Evolutionary conservation across 2,329 filamentous ascomycete genomes (phyloP).

Genomic region (Fusarium sp.): DNA sequence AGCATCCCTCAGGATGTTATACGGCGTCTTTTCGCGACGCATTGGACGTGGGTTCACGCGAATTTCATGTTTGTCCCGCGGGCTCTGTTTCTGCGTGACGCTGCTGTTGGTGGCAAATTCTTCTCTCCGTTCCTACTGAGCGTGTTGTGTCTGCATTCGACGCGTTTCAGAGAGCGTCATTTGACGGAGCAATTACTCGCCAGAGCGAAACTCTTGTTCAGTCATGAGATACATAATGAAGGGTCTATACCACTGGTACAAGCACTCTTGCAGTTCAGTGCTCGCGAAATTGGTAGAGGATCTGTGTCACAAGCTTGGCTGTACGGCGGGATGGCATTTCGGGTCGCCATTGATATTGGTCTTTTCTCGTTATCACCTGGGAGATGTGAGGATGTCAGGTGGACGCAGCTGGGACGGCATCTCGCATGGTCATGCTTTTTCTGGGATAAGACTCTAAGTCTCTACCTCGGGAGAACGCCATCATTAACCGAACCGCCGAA

Average conservation of each 20-base stretch:
- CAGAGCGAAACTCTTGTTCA: not conserved
- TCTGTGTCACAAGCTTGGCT: not conserved
- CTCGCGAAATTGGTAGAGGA: not conserved
- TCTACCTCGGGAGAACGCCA: not conserved
- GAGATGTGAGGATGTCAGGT: accelerated
- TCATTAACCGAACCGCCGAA: not conserved
- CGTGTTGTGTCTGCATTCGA: not conserved
- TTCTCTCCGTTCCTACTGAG: not conserved
- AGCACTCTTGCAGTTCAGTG: not conserved
- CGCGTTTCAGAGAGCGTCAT: not conserved
- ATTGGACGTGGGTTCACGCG: not conserved
- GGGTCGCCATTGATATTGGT: not conserved
- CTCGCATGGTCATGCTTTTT: constrained; percentile 1
- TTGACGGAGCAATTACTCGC: not conserved
- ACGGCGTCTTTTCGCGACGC: not conserved
- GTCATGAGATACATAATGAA: not conserved
- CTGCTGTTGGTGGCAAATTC: not conserved
- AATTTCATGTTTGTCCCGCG: constrained; percentile 10
- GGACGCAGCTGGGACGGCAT: not conserved
- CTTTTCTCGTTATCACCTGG: not conserved
- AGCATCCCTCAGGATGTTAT: not conserved
- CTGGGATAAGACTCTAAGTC: not conserved
- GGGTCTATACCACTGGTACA: not conserved
- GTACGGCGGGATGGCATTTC: not conserved
- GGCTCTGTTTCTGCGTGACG: not conserved